A percentile compares a stretch with the other conserved stretches of the same genome.
Evolutionary conservation across 768 basidiomycete genomes (phyloP).

Genomic region (Tremella mesenterica): DNA sequence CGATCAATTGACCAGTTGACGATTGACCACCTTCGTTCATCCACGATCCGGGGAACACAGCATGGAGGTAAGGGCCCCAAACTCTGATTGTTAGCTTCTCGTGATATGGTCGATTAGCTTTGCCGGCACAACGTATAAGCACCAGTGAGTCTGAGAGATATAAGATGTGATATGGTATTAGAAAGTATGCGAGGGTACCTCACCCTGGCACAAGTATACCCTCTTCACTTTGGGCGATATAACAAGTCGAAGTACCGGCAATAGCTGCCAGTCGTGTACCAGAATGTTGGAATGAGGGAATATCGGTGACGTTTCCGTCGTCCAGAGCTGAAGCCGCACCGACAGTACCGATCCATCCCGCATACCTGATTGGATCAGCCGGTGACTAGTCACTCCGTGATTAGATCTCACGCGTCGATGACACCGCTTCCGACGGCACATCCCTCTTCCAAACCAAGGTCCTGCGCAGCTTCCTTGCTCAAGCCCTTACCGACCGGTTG

Average conservation of each 20-base stretch:
- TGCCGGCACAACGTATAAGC: constrained; percentile 11
- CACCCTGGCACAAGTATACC: constrained; percentile 74
- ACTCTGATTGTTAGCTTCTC: constrained; percentile 11
- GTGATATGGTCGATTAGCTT: background rate
- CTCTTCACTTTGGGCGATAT: constrained; percentile 78
- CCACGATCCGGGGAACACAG: constrained; percentile 92
- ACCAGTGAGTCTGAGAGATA: constrained; percentile 32
- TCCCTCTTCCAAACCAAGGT: constrained; percentile 74
- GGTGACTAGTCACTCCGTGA: background rate
- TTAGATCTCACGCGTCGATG: constrained; percentile 71
- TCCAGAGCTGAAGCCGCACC: constrained; percentile 55
- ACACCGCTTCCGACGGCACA: constrained; percentile 89
- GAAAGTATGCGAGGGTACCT: constrained; percentile 21
- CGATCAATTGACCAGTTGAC: constrained; percentile 95
- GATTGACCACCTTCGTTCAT: constrained; percentile 99
- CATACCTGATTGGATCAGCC: constrained; percentile 50
- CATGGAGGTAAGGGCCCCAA: constrained; percentile 54
- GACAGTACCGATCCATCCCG: constrained; percentile 94
- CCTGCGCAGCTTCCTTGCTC: constrained; percentile 65
- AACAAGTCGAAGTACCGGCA: constrained; percentile 94
- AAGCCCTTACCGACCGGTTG: constrained; percentile 79
- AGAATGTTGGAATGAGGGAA: constrained; percentile 66
- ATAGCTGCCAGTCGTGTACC: constrained; percentile 76
- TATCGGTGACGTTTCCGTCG: constrained; percentile 47
- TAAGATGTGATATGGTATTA: constrained; percentile 33